These are phyloP conservation scores for Lathyrus oleraceus DNA, from an alignment of 306 rosid genomes.

Conservation along the genomic window DNA sequence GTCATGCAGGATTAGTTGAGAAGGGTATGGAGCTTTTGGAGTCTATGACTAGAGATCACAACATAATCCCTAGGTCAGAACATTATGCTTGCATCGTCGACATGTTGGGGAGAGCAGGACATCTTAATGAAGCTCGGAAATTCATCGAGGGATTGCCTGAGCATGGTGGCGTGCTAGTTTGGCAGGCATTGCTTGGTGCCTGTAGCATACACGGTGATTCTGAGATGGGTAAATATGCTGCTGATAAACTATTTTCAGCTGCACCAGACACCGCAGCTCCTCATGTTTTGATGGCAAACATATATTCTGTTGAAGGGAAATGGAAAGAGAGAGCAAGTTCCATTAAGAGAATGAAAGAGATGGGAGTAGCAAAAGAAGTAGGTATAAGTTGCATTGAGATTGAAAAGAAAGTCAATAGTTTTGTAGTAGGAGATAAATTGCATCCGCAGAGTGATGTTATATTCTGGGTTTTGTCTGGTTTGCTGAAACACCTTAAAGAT, in stretches of 20 bases:
- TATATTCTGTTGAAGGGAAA: constrained; percentile 76
- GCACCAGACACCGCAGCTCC: constrained; percentile 67
- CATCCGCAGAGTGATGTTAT: constrained; percentile 68
- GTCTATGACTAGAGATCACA: constrained; percentile 67
- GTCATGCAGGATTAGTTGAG: constrained; percentile 75
- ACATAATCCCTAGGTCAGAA: constrained; percentile 65
- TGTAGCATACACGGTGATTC: constrained; percentile 74
- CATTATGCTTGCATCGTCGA: constrained; percentile 85
- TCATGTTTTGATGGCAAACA: constrained; percentile 77
- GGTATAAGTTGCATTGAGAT: constrained; percentile 87
- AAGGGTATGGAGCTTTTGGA: constrained; percentile 77
- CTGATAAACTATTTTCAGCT: constrained; percentile 55
- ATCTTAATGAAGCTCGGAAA: constrained; percentile 64
- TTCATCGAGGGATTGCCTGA: constrained; percentile 59
- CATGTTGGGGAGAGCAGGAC: constrained; percentile 89
- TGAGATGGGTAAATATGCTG: constrained; percentile 72
- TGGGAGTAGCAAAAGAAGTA: constrained; percentile 70
- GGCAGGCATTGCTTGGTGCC: constrained; percentile 97
- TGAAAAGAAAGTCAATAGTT: constrained; percentile 67
- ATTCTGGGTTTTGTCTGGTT: constrained; percentile 52
- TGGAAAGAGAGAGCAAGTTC: constrained; percentile 88
- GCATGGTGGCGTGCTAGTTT: constrained; percentile 60
- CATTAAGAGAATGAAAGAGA: constrained; percentile 77
- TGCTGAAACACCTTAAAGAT: constrained; percentile 61
- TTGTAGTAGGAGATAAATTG: constrained; percentile 70